Evolutionary conservation across 176 grass and related monocot species (phyloP).

Genomic region (Cocos nucifera): DNA sequence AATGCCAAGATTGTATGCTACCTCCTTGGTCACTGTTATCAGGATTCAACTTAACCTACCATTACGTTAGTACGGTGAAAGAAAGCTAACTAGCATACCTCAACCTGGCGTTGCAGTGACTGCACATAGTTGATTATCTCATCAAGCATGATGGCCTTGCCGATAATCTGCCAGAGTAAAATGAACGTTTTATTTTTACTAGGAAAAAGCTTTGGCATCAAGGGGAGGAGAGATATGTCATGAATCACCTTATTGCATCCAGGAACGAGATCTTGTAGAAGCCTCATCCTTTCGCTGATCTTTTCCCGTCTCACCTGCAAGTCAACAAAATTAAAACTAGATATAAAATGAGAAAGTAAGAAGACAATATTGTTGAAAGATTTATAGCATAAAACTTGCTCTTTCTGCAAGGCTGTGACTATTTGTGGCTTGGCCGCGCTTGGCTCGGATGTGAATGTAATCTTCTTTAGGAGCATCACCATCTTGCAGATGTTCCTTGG

Average conservation of each 20-base stretch:
- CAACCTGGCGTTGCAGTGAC: constrained; percentile 84
- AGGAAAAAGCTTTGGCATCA: neutral
- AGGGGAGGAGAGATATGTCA: neutral
- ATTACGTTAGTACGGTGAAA: too few species aligned
- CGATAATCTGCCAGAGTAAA: constrained; percentile 53
- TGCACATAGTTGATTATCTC: constrained; percentile 99
- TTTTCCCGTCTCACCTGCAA: constrained; percentile 89
- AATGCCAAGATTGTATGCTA: too few species aligned
- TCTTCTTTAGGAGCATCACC: constrained; percentile 65
- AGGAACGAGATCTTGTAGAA: constrained; percentile 91
- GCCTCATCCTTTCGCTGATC: constrained; percentile 90
- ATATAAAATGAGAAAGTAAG: neutral
- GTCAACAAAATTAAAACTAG: neutral
- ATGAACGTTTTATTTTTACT: constrained; percentile 1
- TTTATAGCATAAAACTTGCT: constrained; percentile 31
- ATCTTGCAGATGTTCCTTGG: constrained; percentile 41
- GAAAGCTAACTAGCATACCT: constrained; percentile 29
- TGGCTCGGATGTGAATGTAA: constrained; percentile 84
- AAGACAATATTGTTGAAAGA: constrained; percentile 2
- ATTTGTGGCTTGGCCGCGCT: constrained; percentile 88
- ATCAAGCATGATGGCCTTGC: constrained; percentile 99
- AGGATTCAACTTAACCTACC: too few species aligned
- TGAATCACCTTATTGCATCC: constrained; percentile 70
- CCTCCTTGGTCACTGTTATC: too few species aligned
- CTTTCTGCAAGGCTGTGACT: constrained; percentile 99